Evolutionary conservation across 495 filamentous ascomycete genomes (phyloP), one percentile per base, ranked within the genome.

Genomic region (Neurospora pannonica): DNA sequence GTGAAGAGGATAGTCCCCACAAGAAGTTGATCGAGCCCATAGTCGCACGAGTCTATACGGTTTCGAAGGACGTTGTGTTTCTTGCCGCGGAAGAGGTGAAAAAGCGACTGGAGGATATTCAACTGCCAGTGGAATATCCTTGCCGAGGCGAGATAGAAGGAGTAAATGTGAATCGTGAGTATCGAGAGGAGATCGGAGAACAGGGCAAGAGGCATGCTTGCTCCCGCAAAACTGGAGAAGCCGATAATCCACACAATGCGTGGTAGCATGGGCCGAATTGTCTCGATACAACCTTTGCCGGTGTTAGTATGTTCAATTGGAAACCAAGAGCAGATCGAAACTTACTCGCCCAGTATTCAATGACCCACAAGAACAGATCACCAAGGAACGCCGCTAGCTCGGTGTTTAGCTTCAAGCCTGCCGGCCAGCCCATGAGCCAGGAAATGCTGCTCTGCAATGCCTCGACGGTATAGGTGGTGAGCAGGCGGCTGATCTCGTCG

Each of bases 91-190:
- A 99, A 99, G 2, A 99, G 89, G 83, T 99, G 96, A 83, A 99
- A 99, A 38, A 98, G 90, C 28, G 95, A 98, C 70, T 95, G 91
- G 70, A 99, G 92, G 73, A 98, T 98, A 36, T 91, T 97, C 40
- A 98, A 89, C 79, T 99, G 97, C 95, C 96, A 98, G 83, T 97
- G 93, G 83, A 95, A 99, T 73, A 99, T 98, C 10, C 95, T 90
- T 5, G 96, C 96, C 5, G 93, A 97, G 48, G 96, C 95, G 48
- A 97, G 92, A 82, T 99, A 99, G 83, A 98, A 99, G 46, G 91
- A 95, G 85, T 97, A 97, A 70, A 99, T 97, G 81, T 99, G 96
- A 34, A 98, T 84, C 24, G 97, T 98, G 71, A 98, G 87, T 54
- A 97, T 89, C 3, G 94, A 97, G 38, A 98, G 88, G 0, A 99